These are phyloP conservation scores for Dactylella cylindrospora DNA, from an alignment of 2,329 filamentous ascomycete genomes.

Conservation along the genomic window DNA sequence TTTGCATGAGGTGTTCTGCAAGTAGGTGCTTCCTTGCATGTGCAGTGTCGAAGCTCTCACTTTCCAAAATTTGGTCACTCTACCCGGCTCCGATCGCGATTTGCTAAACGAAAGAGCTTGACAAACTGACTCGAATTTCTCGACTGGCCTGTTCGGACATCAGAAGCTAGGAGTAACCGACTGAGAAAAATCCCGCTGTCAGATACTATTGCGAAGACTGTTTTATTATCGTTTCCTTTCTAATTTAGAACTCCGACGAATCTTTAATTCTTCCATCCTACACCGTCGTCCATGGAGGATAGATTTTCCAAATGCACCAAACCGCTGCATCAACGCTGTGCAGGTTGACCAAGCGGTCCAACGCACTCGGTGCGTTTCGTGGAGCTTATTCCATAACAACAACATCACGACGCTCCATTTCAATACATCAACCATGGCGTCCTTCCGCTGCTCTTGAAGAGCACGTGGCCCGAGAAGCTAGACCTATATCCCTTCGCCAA, in stretches of 20 bases:
- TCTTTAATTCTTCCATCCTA: neutral
- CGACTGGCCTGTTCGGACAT: no score
- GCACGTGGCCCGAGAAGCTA: conserved; percentile 76
- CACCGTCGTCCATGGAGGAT: conserved; percentile 42
- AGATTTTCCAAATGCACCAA: conserved; percentile 38
- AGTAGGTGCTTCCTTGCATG: no score
- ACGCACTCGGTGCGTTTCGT: conserved; percentile 1
- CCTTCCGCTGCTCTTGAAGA: conserved; percentile 49
- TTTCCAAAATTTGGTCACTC: no score
- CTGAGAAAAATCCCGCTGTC: neutral
- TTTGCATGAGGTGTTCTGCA: no score
- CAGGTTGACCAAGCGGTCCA: conserved; percentile 40
- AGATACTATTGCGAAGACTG: neutral
- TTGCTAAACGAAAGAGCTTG: no score
- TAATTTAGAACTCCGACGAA: no score
- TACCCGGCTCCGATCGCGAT: no score
- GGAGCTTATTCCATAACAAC: neutral
- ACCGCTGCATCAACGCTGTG: conserved; percentile 37
- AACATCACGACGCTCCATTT: conserved; percentile 5
- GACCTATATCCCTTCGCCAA: conserved; percentile 93
- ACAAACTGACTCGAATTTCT: conserved; percentile 8
- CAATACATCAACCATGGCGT: conserved; percentile 45
- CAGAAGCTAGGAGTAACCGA: no score
- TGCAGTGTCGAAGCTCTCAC: no score
- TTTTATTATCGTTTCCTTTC: neutral